Conservation (phyloP, 1,284 basidiomycete species). For the Fomitopsis schrenkii region DNA sequence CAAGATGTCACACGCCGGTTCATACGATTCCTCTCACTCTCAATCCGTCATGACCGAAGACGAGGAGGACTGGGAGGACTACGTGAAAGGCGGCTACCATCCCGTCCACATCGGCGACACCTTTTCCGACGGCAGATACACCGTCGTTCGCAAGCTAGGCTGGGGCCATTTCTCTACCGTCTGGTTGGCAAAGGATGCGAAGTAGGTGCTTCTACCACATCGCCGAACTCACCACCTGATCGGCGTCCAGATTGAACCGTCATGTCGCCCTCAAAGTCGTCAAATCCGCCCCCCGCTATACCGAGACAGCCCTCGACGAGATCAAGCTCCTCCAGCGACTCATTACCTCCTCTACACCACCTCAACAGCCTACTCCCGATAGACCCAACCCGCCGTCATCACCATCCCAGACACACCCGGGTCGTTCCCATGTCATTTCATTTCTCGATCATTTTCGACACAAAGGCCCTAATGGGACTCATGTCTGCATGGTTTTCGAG, state of each 20-base stretch:
- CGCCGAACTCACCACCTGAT: neutral
- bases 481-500: slow-evolving; percentile 99
- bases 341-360: slow-evolving; percentile 81
- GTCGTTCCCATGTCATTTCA: slow-evolving; percentile 85
- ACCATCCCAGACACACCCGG: slow-evolving; percentile 67
- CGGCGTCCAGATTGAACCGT: slow-evolving; percentile 69
- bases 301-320: slow-evolving; percentile 97
- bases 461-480: slow-evolving; percentile 93
- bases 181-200: slow-evolving; percentile 86
- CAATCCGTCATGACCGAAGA: slow-evolving; percentile 69
- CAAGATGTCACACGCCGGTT: slow-evolving; percentile 40
- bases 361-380: slow-evolving; percentile 44
- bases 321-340: slow-evolving; percentile 97
- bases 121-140: slow-evolving; percentile 87
- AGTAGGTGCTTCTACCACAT: slow-evolving; percentile 44
- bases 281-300: slow-evolving; percentile 96
- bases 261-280: slow-evolving; percentile 99
- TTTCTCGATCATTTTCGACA: slow-evolving; percentile 98
- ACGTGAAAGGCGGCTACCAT: slow-evolving; percentile 91
- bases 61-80: slow-evolving; percentile 84
- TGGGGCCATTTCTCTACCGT: slow-evolving; percentile 99
- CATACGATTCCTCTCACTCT: slow-evolving; percentile 49
- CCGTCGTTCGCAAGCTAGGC: slow-evolving; percentile 93
- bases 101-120: slow-evolving; percentile 94
- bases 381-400: slow-evolving; percentile 61